Evolutionary conservation across 2,329 filamentous ascomycete genomes (phyloP).

Genomic region (Bimuria novae-zelandiae): DNA sequence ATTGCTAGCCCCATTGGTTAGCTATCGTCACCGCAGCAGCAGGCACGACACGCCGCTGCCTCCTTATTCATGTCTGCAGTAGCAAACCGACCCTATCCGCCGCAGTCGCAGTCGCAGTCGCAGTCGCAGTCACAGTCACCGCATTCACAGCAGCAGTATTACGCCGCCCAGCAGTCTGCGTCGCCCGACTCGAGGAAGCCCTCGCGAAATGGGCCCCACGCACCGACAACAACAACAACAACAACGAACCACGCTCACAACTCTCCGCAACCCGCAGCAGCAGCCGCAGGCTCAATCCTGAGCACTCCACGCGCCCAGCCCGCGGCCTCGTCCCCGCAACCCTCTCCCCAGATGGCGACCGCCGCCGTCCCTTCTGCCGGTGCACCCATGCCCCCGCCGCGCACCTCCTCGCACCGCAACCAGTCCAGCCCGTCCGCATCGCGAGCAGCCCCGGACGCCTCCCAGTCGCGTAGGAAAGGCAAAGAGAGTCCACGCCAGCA

Average conservation of each 20-base stretch:
- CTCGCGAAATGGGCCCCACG: slow-evolving; percentile 48
- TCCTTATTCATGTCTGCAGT: slow-evolving; percentile 21
- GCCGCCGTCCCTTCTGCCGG: slow-evolving; percentile 59
- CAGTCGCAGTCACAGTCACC: slow-evolving; percentile 38
- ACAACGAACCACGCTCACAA: slow-evolving; percentile 39
- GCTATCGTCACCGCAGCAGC: not conserved
- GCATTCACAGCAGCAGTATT: slow-evolving; percentile 42
- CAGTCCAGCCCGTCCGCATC: slow-evolving; percentile 41
- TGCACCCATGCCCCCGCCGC: slow-evolving; percentile 73
- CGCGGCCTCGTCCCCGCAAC: slow-evolving; percentile 48
- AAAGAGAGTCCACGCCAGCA: slow-evolving; percentile 51
- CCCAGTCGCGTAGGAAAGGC: slow-evolving; percentile 53
- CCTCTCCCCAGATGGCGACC: slow-evolving; percentile 50
- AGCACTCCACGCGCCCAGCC: slow-evolving; percentile 51
- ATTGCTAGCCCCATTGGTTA: slow-evolving; percentile 5
- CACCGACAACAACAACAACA: slow-evolving; percentile 38
- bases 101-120: slow-evolving; percentile 33
- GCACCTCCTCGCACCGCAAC: slow-evolving; percentile 74
- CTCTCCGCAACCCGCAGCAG: slow-evolving; percentile 41
- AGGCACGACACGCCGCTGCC: slow-evolving; percentile 2
- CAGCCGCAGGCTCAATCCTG: slow-evolving; percentile 40
- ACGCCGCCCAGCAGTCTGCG: slow-evolving; percentile 35
- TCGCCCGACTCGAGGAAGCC: slow-evolving; percentile 45
- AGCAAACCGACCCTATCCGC: slow-evolving; percentile 32
- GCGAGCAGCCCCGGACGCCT: slow-evolving; percentile 27